Conservation (phyloP, 441 rosid species). For the Metrosideros polymorpha region DNA sequence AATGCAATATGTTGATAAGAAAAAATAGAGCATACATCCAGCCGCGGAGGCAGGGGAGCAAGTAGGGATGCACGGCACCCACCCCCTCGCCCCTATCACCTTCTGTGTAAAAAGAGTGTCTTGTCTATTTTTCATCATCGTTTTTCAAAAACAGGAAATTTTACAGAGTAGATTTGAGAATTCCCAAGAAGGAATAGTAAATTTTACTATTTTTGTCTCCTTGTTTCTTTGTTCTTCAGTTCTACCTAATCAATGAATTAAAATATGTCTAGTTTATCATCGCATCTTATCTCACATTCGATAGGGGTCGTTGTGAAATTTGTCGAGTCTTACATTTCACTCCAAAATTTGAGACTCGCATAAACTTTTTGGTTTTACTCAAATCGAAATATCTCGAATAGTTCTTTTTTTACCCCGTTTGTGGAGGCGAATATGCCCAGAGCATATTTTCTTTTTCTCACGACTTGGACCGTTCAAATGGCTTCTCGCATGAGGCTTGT, state of each 20-base stretch:
- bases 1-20: neutral
- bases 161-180: neutral
- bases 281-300: neutral
- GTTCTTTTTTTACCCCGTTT: neutral
- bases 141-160: neutral
- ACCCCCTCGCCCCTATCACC: neutral
- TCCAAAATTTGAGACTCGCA: neutral
- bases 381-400: neutral
- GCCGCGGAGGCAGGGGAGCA: neutral
- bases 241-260: neutral
- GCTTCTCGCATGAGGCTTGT: neutral
- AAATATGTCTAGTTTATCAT: accelerated
- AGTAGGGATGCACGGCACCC: neutral
- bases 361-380: neutral
- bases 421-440: neutral
- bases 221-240: neutral
- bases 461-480: neutral
- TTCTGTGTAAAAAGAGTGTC: neutral
- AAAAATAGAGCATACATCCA: neutral
- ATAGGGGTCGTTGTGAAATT: neutral
- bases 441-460: neutral
- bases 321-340: neutral
- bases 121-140: neutral
- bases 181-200: neutral
- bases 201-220: neutral